phyloP scores from a whole-genome alignment of 768 basidiomycete genomes.

The Tulasnella sp. region DNA sequence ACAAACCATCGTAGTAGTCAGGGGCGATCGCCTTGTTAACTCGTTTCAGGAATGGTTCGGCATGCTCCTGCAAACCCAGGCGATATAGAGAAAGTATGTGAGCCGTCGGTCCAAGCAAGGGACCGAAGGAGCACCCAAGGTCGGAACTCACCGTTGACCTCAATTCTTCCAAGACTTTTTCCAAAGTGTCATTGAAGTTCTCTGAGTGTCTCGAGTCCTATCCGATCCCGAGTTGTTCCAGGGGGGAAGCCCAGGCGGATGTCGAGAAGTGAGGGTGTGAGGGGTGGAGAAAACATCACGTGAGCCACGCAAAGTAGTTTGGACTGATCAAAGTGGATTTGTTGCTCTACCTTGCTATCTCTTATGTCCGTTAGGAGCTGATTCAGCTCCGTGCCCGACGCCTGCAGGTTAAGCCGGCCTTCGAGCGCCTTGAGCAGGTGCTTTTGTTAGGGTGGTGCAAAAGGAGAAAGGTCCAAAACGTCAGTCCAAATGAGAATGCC shows the following conservation, averaged over 20 bases:
- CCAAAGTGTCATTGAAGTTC: constrained; percentile 90
- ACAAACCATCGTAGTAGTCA: constrained; percentile 53
- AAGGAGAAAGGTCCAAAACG: neutral
- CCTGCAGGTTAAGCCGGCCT: constrained; percentile 58
- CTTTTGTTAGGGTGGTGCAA: constrained; percentile 40
- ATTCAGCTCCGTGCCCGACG: constrained; percentile 68
- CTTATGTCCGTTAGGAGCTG: constrained; percentile 79
- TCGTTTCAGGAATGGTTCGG: constrained; percentile 89
- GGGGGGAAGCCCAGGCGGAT: neutral
- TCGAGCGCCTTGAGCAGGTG: constrained; percentile 88
- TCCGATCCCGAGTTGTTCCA: neutral
- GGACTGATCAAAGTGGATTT: constrained; percentile 5
- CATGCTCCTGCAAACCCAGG: constrained; percentile 70
- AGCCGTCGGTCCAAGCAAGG: constrained; percentile 14
- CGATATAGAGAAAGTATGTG: constrained; percentile 11
- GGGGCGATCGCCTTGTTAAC: constrained; percentile 86
- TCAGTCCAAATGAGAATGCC: constrained; percentile 14
- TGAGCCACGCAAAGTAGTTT: constrained; percentile 38
- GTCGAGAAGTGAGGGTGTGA: constrained; percentile 9
- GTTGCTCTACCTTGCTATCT: constrained; percentile 64
- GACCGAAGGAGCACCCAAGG: constrained; percentile 9
- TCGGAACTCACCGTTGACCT: constrained; percentile 50
- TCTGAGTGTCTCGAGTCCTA: constrained; percentile 72
- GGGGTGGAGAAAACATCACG: constrained; percentile 27
- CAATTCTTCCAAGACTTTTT: constrained; percentile 81